Evolutionary conservation across 352 stramenopile genomes (phyloP).

Genomic region (Phytophthora syringae): DNA sequence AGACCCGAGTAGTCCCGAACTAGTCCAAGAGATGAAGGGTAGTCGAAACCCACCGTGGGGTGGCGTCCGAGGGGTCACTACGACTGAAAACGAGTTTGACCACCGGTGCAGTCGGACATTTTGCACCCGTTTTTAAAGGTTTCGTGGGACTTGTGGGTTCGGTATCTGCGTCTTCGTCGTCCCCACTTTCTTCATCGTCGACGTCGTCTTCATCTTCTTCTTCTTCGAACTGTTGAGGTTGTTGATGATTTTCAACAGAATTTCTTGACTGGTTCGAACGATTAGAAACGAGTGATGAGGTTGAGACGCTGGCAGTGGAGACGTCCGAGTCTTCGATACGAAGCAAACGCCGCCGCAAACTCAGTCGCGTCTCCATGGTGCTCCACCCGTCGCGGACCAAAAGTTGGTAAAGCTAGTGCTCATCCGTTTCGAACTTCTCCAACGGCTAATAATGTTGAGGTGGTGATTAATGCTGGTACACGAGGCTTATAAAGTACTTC

Average conservation of each 20-base stretch:
- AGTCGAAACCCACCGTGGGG: conserved; percentile 91
- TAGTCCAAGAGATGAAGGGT: conserved; percentile 72
- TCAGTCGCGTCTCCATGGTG: conserved; percentile 38
- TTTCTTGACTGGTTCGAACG: conserved; percentile 7
- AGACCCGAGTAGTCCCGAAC: conserved; percentile 44
- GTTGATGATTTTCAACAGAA: not conserved
- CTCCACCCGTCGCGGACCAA: not conserved
- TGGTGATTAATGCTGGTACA: too few relatives aligned
- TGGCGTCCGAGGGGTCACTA: conserved; percentile 44
- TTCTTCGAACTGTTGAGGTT: conserved; percentile 31
- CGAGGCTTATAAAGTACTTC: too few relatives aligned
- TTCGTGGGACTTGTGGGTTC: conserved; percentile 2
- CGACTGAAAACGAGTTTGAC: conserved; percentile 70
- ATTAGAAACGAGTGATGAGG: not conserved
- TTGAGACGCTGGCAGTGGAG: not conserved
- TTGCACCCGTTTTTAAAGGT: conserved; percentile 29
- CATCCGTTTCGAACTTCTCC: conserved; percentile 20
- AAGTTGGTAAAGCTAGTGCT: not conserved
- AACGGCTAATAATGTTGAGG: too few relatives aligned
- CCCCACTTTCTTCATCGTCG: conserved; percentile 41
- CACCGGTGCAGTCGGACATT: conserved; percentile 40
- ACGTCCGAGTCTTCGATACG: conserved; percentile 37
- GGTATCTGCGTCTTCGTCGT: conserved; percentile 46
- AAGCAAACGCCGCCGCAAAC: conserved; percentile 30
- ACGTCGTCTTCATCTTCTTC: conserved; percentile 26